Evolutionary conservation across 1,284 basidiomycete species (phyloP).

Genomic region (Phlebopus sp.): DNA sequence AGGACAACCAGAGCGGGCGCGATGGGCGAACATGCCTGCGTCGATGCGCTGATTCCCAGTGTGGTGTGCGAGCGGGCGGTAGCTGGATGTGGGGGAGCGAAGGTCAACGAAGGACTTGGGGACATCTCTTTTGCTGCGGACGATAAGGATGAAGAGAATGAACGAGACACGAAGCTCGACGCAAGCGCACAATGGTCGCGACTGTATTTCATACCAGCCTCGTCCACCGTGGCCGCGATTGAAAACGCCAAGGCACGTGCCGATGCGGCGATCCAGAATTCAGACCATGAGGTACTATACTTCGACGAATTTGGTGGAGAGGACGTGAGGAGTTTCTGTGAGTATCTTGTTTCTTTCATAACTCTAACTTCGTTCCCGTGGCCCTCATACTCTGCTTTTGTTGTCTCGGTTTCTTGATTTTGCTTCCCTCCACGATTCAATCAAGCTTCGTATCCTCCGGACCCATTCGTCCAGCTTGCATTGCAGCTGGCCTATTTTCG

Average conservation of each 20-base stretch:
- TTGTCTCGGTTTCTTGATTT: not conserved
- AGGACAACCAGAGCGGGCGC: constrained; percentile 84
- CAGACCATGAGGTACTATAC: constrained; percentile 84
- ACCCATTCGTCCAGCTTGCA: constrained; percentile 92
- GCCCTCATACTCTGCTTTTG: not conserved
- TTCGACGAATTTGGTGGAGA: constrained; percentile 85
- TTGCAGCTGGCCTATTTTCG: constrained; percentile 92
- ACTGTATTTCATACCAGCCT: constrained; percentile 78
- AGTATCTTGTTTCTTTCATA: constrained; percentile 23
- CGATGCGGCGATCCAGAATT: constrained; percentile 66
- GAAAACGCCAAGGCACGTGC: constrained; percentile 59
- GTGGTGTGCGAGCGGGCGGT: constrained; percentile 87
- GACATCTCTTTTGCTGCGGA: constrained; percentile 13
- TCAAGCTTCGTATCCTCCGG: constrained; percentile 42
- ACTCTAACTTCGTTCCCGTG: constrained; percentile 1
- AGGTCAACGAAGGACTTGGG: constrained; percentile 23
- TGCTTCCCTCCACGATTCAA: not conserved
- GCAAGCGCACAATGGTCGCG: constrained; percentile 49
- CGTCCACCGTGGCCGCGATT: constrained; percentile 58
- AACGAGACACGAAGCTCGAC: constrained; percentile 9
- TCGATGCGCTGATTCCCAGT: constrained; percentile 90
- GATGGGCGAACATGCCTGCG: constrained; percentile 90
- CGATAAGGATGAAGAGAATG: constrained; percentile 11
- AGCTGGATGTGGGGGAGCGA: constrained; percentile 17
- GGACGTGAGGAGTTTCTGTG: constrained; percentile 85